Conservation (phyloP, 1,139 yeast species). For the Geotrichum bryndzae region DNA sequence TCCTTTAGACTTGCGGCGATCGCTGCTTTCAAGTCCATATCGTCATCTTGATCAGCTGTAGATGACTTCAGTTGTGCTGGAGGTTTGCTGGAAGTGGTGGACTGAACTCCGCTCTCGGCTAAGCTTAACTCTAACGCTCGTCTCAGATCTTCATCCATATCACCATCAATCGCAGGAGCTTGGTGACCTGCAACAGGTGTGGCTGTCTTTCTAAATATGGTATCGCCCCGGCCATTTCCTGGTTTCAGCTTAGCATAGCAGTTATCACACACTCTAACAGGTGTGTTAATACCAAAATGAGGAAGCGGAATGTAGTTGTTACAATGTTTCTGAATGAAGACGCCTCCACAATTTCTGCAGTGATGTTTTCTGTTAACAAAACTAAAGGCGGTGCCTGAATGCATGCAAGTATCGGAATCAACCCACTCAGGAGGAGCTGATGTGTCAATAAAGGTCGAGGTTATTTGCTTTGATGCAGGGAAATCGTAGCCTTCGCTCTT, state of each 20-base stretch:
- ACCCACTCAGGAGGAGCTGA: conserved; percentile 98
- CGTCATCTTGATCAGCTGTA: conserved; percentile 56
- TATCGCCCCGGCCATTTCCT: conserved; percentile 23
- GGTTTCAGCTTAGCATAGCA: conserved; percentile 54
- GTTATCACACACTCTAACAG: conserved; percentile 91
- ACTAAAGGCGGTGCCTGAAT: conserved; percentile 74
- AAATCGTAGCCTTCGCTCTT: conserved; percentile 58
- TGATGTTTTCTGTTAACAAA: conserved; percentile 90
- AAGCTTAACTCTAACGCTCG: conserved; percentile 75
- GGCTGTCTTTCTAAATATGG: conserved; percentile 4
- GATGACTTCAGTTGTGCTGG: not conserved
- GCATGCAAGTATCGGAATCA: conserved; percentile 93
- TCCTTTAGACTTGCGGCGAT: conserved; percentile 88
- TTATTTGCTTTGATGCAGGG: conserved; percentile 42
- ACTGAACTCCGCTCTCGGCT: conserved; percentile 42
- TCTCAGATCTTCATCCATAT: conserved; percentile 72
- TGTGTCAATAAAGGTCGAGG: conserved; percentile 67
- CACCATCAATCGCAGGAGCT: conserved; percentile 31
- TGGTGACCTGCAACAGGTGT: not conserved
- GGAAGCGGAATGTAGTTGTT: conserved; percentile 65
- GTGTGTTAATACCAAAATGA: conserved; percentile 76
- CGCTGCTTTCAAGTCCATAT: conserved; percentile 88
- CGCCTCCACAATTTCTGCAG: conserved; percentile 96
- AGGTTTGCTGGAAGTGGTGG: conserved; percentile 15
- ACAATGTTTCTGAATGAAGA: conserved; percentile 80